Base-by-base conservation (phyloP, 768 basidiomycete genomes). In the Termitomyces sp. region DNA sequence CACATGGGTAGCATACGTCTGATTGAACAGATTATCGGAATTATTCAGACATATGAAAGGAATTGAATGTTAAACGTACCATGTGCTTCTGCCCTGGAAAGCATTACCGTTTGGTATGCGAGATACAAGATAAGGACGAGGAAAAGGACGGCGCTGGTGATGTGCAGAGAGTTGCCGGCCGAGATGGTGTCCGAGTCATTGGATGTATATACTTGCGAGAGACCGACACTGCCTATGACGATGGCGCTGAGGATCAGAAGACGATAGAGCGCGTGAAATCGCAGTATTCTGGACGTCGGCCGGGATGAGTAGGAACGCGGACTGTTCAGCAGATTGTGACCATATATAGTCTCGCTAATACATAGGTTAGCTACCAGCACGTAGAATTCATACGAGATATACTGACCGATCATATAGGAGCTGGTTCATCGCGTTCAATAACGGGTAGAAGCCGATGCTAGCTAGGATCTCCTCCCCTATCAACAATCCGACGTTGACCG, bases 381-480 rank as follows among this genome's bases (percentile, higher is more conserved):
- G 12, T 12, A 52, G 9, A 1, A 37, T 20, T 4, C 18, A 45
- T 42, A 20, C 1, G 20, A 36, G 13, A 12, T 12, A n/a, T 10
- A 33, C 50, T 26, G 30, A 36, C 56, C 44, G 42, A 24, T 57
- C 49, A n/a, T 34, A 43, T 14, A 57, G 13, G 30, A 57, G 49
- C 18, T 42, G 27, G 49, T 52, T 36, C 33, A 52, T 24, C 30
- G 56, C 48, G 18, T 52, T 51, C 42, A 57, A 24, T 18, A 57
- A 49, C 9, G 37, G 40, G 50, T 51, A 57, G 27, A 57, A 26
- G 24, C 56, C 49, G 5, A 57, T 32, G 16, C 18, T 37, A 22
- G 40, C 9, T 6, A 52, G 48, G n/a, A 57, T 57, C 20, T 57
- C 49, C 43, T 57, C 56, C 14, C 56, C 56, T 13, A 57, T 30